Conservation (phyloP, 495 filamentous ascomycete genomes). For the Parachaetomium inaequale region DNA sequence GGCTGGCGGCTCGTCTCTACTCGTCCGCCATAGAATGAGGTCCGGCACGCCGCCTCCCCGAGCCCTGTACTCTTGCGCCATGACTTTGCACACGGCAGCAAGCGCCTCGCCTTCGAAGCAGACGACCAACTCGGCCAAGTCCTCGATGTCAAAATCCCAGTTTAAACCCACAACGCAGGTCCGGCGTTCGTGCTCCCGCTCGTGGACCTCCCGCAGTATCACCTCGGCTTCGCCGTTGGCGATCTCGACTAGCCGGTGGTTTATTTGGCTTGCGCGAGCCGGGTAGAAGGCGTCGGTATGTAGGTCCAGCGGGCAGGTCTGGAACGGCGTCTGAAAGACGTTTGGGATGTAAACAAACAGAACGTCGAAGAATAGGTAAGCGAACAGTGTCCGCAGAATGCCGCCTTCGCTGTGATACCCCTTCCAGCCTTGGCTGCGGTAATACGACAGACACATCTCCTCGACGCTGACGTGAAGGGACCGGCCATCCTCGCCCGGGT, state of each 20-base stretch:
- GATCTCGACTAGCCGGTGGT: slow-evolving; percentile 80
- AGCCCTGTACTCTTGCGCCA: slow-evolving; percentile 90
- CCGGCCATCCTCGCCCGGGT: slow-evolving; percentile 60
- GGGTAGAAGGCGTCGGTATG: slow-evolving; percentile 93
- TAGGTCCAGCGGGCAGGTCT: slow-evolving; percentile 89
- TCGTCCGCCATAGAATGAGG: slow-evolving; percentile 75
- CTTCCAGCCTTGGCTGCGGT: slow-evolving; percentile 81
- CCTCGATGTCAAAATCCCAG: slow-evolving; percentile 81
- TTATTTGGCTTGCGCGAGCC: slow-evolving; percentile 79
- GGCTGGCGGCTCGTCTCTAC: slow-evolving; percentile 30
- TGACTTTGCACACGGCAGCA: slow-evolving; percentile 80
- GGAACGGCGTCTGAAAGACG: slow-evolving; percentile 92
- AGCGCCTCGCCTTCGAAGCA: slow-evolving; percentile 79
- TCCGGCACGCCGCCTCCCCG: slow-evolving; percentile 88
- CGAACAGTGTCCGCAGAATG: slow-evolving; percentile 86
- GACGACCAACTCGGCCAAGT: slow-evolving; percentile 73
- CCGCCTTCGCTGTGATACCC: slow-evolving; percentile 91
- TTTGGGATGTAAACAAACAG: slow-evolving; percentile 93
- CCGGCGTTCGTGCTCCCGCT: slow-evolving; percentile 58
- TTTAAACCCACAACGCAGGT: slow-evolving; percentile 87
- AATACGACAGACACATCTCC: slow-evolving; percentile 86
- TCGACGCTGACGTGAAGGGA: slow-evolving; percentile 57
- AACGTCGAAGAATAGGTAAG: slow-evolving; percentile 88
- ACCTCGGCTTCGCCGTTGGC: slow-evolving; percentile 65
- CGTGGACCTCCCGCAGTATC: slow-evolving; percentile 66